Base-by-base conservation (phyloP, 495 filamentous ascomycete genomes). In the Aspergillus bertholletiae region DNA sequence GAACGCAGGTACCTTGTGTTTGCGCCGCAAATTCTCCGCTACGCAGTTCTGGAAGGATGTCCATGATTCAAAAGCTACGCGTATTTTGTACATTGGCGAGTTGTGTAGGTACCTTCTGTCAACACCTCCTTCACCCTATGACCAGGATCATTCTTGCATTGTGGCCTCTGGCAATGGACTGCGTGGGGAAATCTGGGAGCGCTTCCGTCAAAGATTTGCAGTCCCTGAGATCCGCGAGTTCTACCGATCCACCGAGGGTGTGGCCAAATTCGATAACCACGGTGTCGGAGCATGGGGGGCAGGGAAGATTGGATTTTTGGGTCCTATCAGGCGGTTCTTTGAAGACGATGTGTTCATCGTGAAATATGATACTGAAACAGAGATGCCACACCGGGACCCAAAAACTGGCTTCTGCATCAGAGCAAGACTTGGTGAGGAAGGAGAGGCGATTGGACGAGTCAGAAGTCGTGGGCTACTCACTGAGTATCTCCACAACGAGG, bases 61-160 rank as follows among this genome's bases (percentile, higher is more conserved):
- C 13, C 84, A 89, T 21, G 80, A 82, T 27, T 83, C 86, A n/a
- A 64, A 84, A 7, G 86, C 92, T 37, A 96, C 88, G 0, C 76
- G 88, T 3, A 89, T 97, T 51, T 87, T 96, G 53, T 98, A 98
- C 62, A 93, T 98, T 21, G 94, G 94, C 47, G 94, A 98, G 67
- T 88, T 90, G 1, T 95, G 89, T 57, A 83, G 94, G 1, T 98
- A 98, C 62, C 84, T 98, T 1, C 83, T 97, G 35, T 71, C 88
- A 0, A 84, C 88, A 0, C 84, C 89, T 0, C 80, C 89, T 0
- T 83, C 85, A 30, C 83, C 84, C 24, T 82, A 89, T 39, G 94
- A 97, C 71, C 76, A 73, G 22, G 76, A 86, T 51, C 86, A 97
- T 71, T 80, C 74, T 0, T 84, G 96, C 18, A 85, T 86, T 17